Conservation (phyloP, 1,139 yeast species). For the Nakaseomyces kungkrabaensis region DNA sequence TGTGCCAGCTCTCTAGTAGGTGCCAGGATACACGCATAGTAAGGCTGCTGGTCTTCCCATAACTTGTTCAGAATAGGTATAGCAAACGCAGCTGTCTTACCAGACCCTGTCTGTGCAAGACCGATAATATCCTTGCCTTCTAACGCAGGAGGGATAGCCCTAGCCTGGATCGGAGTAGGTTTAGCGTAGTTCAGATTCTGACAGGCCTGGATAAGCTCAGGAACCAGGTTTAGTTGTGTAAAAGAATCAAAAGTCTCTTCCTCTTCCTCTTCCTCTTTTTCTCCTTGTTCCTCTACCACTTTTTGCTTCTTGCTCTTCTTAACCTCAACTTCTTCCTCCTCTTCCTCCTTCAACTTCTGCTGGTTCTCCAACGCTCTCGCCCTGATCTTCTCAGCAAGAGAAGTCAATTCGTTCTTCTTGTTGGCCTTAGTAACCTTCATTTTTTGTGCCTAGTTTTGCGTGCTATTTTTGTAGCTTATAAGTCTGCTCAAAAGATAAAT, state of each 20-base stretch:
- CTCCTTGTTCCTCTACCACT: conserved; percentile 10
- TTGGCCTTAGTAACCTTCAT: conserved; percentile 15
- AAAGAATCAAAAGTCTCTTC: conserved; percentile 30
- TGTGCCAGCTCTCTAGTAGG: conserved; percentile 97
- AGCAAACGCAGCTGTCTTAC: conserved; percentile 81
- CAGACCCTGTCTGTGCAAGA: conserved; percentile 76
- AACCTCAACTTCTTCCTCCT: conserved; percentile 6
- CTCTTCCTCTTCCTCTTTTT: conserved; percentile 9
- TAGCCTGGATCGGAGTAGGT: conserved; percentile 88
- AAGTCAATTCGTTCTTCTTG: conserved; percentile 22
- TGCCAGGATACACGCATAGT: conserved; percentile 81
- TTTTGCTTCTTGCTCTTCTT: conserved; percentile 4
- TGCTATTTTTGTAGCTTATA: too few relatives aligned
- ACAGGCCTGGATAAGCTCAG: conserved; percentile 75
- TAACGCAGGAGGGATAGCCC: conserved; percentile 84
- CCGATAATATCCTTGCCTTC: conserved; percentile 79
- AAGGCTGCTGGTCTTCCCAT: conserved; percentile 82
- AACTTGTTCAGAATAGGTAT: conserved; percentile 83
- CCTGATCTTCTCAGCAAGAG: conserved; percentile 40
- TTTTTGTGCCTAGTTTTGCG: background rate
- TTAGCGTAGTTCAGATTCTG: conserved; percentile 51
- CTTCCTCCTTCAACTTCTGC: conserved; percentile 10
- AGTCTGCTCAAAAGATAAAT: too few relatives aligned
- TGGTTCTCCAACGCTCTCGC: conserved; percentile 39
- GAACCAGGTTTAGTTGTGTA: conserved; percentile 53